phyloP scores from a whole-genome alignment of 371 early-diverging fungal genomes.

The Syncephalastrum sp. region DNA sequence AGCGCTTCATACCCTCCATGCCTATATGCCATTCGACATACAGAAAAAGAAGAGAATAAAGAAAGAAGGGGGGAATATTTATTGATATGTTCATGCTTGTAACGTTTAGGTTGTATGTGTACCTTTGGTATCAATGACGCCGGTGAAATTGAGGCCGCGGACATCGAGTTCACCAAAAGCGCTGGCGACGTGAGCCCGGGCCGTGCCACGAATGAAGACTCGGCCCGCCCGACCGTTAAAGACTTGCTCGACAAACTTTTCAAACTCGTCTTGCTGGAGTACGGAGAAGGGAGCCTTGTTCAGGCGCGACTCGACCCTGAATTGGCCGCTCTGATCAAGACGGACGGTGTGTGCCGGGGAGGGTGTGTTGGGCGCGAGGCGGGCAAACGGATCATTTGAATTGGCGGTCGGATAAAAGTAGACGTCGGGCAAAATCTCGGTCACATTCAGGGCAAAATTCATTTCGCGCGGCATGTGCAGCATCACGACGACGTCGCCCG shows the following conservation, averaged over 20 bases:
- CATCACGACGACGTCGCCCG: conserved; percentile 35
- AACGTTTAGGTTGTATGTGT: conserved; percentile 4
- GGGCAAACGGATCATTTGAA: conserved; percentile 37
- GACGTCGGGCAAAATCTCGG: conserved; percentile 33
- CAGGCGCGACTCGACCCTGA: conserved; percentile 28
- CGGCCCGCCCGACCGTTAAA: conserved; percentile 16
- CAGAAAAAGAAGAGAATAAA: neutral
- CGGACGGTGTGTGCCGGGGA: conserved; percentile 29
- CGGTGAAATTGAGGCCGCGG: conserved; percentile 38
- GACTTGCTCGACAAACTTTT: conserved; percentile 24
- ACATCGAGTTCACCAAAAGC: conserved; percentile 40
- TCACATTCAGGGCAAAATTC: conserved; percentile 42
- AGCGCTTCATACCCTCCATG: conserved; percentile 41
- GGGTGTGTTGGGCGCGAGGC: conserved; percentile 25
- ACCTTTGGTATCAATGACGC: conserved; percentile 43
- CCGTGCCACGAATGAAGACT: conserved; percentile 40
- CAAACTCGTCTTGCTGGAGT: conserved; percentile 41
- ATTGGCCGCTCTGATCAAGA: conserved; percentile 6
- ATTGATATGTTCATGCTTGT: neutral
- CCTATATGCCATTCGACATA: conserved; percentile 17
- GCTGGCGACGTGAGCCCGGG: conserved; percentile 37
- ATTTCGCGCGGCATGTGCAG: conserved; percentile 43
- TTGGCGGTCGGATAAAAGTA: conserved; percentile 29
- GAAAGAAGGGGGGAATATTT: neutral
- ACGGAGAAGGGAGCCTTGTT: conserved; percentile 39